These are phyloP conservation scores for Entomophthora muscae DNA, from an alignment of 371 early-diverging fungal genomes.

Conservation along the genomic window DNA sequence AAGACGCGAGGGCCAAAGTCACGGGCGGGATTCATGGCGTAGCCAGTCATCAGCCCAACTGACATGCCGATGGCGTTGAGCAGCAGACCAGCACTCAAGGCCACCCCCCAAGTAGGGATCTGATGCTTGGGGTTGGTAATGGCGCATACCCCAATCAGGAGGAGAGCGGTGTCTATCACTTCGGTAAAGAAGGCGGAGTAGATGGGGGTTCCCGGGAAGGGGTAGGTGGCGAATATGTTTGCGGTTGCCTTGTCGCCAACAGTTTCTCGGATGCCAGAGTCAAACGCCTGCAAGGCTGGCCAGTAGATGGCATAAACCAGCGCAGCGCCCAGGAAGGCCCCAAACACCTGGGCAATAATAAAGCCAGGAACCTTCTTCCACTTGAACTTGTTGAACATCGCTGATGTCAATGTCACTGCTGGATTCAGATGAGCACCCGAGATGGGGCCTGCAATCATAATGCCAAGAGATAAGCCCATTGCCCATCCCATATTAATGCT, in stretches of 20 bases:
- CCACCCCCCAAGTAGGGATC: background rate
- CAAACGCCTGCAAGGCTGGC: constrained; percentile 43
- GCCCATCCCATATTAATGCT: constrained; percentile 34
- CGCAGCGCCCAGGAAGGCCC: constrained; percentile 50
- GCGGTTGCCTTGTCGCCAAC: constrained; percentile 27
- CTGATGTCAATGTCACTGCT: constrained; percentile 49
- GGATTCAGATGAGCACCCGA: constrained; percentile 69
- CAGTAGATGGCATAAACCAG: constrained; percentile 21
- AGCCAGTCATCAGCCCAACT: constrained; percentile 53
- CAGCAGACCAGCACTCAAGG: constrained; percentile 24
- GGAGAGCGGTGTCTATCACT: constrained; percentile 50
- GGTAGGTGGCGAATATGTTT: constrained; percentile 51
- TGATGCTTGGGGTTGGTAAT: constrained; percentile 43
- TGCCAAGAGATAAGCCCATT: constrained; percentile 29
- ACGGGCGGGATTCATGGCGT: constrained; percentile 72
- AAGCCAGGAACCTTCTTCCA: constrained; percentile 38
- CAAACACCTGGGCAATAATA: constrained; percentile 34
- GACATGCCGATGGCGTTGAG: constrained; percentile 41
- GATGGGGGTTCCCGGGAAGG: constrained; percentile 31
- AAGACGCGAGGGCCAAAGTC: constrained; percentile 78
- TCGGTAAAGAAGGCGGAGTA: constrained; percentile 43
- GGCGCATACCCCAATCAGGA: constrained; percentile 44
- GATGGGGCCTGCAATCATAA: background rate
- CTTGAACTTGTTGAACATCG: constrained; percentile 43
- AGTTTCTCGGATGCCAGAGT: constrained; percentile 29